phyloP scores from a whole-genome alignment of 306 rosid species.

The Sechiopsis laciniata region DNA sequence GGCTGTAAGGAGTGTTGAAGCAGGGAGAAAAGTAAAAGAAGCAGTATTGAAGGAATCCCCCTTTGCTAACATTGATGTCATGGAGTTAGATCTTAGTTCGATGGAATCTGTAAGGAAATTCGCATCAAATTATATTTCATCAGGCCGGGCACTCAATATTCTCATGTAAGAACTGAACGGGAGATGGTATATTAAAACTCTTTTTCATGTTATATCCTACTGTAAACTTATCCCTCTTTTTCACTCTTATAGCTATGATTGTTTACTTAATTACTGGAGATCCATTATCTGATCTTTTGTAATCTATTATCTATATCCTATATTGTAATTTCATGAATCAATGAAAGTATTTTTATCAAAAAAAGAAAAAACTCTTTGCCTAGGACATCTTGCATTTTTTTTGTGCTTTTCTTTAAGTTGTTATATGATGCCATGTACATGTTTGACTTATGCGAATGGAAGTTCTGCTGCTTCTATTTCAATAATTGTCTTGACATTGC shows the following conservation, averaged over 20 bases:
- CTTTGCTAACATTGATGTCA: constrained; percentile 48
- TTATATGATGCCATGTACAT: background rate
- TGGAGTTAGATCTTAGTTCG: constrained; percentile 67
- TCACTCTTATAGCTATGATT: too few relatives aligned
- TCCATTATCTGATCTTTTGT: too few relatives aligned
- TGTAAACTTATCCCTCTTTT: too few relatives aligned
- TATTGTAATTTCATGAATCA: too few relatives aligned
- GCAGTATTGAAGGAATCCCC: constrained; percentile 43
- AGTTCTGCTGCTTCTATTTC: constrained; percentile 6
- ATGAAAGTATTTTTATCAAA: too few relatives aligned
- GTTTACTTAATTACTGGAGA: too few relatives aligned
- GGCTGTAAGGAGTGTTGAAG: constrained; percentile 63
- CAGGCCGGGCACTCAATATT: constrained; percentile 48
- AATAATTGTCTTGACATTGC: background rate
- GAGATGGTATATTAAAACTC: background rate
- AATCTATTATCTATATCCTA: too few relatives aligned
- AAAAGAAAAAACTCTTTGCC: constrained; percentile 4
- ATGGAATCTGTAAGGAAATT: constrained; percentile 64
- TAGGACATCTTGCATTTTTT: background rate
- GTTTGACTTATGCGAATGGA: background rate
- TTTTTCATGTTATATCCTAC: too few relatives aligned
- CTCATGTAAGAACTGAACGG: constrained; percentile 39
- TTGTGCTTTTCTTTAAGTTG: background rate
- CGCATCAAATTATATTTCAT: constrained; percentile 43
- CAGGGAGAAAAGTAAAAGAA: constrained; percentile 44